phyloP scores from a whole-genome alignment of 257 asterid genomes.

The Fraxinus americana region DNA sequence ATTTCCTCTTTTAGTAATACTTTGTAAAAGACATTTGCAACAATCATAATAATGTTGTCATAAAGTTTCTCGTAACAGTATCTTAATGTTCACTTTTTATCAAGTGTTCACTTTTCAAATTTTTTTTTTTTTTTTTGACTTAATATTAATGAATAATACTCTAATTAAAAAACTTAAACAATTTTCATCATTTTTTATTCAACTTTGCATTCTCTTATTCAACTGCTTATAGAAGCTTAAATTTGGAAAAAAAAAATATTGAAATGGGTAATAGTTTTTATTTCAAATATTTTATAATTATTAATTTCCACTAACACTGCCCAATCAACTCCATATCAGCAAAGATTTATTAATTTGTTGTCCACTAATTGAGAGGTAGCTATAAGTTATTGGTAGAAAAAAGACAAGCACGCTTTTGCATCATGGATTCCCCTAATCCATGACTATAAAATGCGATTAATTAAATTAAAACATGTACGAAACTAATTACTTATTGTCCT shows the following conservation, averaged over 20 bases:
- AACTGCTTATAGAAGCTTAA: not conserved
- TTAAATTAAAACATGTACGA: not conserved
- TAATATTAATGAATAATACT: too few relatives aligned
- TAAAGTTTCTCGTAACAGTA: not conserved
- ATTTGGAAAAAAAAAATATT: not conserved
- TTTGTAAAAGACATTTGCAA: not conserved
- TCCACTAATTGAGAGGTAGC: conserved; percentile 20
- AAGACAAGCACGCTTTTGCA: conserved; percentile 31
- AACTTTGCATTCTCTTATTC: too few relatives aligned
- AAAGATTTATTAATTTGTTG: conserved; percentile 18
- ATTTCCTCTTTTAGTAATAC: too few relatives aligned
- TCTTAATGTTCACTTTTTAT: not conserved
- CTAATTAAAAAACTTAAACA: not conserved
- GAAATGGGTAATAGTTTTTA: not conserved
- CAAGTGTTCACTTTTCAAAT: not conserved
- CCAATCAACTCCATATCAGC: not conserved
- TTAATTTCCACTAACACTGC: not conserved
- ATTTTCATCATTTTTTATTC: too few relatives aligned
- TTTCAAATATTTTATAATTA: too few relatives aligned
- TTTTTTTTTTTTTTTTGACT: not conserved
- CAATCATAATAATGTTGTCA: not conserved
- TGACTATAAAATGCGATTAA: not conserved
- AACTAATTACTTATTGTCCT: not conserved
- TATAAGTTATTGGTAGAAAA: conserved; percentile 21
- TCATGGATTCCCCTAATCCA: conserved; percentile 22